Evolutionary conservation across 2,329 filamentous ascomycete species (phyloP).

Genomic region (Penicillium janthinellum): DNA sequence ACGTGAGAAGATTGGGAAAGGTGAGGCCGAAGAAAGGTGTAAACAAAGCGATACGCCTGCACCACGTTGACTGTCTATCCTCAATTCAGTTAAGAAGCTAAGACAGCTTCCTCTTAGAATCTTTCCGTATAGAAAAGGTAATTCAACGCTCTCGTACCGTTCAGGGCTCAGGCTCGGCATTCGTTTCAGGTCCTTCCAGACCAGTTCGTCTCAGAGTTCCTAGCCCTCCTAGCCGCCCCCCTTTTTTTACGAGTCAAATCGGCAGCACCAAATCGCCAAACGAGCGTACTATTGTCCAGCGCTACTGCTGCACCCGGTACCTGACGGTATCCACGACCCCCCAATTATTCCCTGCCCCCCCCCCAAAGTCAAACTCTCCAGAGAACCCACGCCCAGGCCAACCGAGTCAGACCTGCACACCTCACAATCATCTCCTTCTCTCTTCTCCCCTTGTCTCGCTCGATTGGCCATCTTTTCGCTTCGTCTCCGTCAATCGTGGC

Average conservation of each 20-base stretch:
- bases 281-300: background rate
- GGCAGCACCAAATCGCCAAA: background rate
- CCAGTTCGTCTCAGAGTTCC: background rate
- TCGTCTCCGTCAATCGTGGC: conserved; percentile 17
- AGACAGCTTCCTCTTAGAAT: background rate
- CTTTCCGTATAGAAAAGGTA: background rate
- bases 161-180: background rate
- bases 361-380: background rate
- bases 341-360: background rate
- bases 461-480: conserved; percentile 23
- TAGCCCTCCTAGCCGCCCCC: too few species aligned
- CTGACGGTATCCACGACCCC: background rate
- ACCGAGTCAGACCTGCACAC: conserved; percentile 14
- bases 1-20: background rate
- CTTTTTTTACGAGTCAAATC: background rate
- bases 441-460: conserved; percentile 14
- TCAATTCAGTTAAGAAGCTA: background rate
- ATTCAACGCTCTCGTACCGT: background rate
- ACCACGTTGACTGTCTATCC: background rate
- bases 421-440: conserved; percentile 17
- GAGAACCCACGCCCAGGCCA: conserved; percentile 19
- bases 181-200: conserved; percentile 3
- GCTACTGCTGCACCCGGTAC: background rate
- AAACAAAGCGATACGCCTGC: background rate
- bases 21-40: background rate